phyloP scores from a whole-genome alignment of 345 rosid genomes.

The Citrus trifoliata region DNA sequence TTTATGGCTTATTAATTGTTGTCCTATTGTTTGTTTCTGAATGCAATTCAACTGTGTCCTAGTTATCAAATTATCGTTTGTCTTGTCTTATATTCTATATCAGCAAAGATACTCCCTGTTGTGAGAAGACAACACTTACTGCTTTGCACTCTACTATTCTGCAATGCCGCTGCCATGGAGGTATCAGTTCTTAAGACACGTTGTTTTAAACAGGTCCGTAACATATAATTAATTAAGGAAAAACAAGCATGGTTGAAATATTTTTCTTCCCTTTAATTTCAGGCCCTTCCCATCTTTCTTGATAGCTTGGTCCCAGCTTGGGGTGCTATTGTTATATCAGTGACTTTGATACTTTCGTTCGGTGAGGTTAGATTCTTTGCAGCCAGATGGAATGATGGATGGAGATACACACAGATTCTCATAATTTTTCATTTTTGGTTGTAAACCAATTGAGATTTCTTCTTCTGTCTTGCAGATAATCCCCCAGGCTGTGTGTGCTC shows the following conservation, averaged over 20 bases:
- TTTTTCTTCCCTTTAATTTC: conserved; percentile 1
- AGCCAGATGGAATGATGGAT: no score
- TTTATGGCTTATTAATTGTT: not conserved
- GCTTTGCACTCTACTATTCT: conserved; percentile 59
- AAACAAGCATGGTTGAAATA: no score
- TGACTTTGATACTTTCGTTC: conserved; percentile 54
- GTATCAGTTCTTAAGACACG: conserved; percentile 11
- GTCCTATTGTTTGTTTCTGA: not conserved
- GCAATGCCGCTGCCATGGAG: conserved; percentile 87
- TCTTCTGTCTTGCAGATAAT: conserved; percentile 35
- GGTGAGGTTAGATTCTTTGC: conserved; percentile 50
- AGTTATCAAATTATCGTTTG: not conserved
- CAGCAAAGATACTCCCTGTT: conserved; percentile 63
- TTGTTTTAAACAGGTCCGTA: not conserved
- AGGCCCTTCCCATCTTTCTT: conserved; percentile 73
- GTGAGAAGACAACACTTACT: conserved; percentile 57
- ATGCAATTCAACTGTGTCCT: no score
- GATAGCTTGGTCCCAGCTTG: conserved; percentile 51
- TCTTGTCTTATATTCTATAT: not conserved
- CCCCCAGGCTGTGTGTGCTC: conserved; percentile 55
- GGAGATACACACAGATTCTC: not conserved
- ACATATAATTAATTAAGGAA: not conserved
- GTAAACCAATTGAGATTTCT: not conserved
- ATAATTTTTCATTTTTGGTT: not conserved
- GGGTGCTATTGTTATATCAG: conserved; percentile 65